These are phyloP conservation scores for Knoxdaviesia capensis DNA, from an alignment of 2,329 filamentous ascomycete species.

Conservation along the genomic window DNA sequence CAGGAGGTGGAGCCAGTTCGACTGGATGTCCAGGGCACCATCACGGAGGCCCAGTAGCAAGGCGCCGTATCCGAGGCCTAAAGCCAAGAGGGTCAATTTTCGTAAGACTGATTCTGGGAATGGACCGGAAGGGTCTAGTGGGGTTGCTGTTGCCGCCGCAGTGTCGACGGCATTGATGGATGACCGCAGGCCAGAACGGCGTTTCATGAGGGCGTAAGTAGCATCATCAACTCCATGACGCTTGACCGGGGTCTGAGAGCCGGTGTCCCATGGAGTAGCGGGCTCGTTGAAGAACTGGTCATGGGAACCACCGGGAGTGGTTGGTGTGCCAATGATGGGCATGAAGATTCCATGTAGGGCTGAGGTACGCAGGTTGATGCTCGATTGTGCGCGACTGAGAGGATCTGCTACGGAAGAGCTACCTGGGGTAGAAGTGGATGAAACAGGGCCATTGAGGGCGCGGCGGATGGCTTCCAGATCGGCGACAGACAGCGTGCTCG, in stretches of 20 bases:
- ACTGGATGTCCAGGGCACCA: conserved; percentile 33
- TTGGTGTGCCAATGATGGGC: conserved; percentile 23
- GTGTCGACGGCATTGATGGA: too few species aligned
- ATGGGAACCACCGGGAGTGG: conserved; percentile 17
- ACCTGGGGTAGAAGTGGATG: conserved; percentile 10
- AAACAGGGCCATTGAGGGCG: conserved; percentile 13
- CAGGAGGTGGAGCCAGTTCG: conserved; percentile 46
- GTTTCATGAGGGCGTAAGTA: conserved; percentile 22
- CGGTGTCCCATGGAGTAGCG: conserved; percentile 60
- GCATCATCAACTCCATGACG: conserved; percentile 21
- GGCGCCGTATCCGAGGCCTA: conserved; percentile 44
- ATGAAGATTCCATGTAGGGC: conserved; percentile 87
- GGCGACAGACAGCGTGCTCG: conserved; percentile 3
- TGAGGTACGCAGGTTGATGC: conserved; percentile 71
- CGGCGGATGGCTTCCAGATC: conserved; percentile 12
- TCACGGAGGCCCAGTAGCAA: conserved; percentile 66
- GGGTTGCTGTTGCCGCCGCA: too few species aligned
- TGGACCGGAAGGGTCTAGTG: too few species aligned
- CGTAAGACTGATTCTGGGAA: too few species aligned
- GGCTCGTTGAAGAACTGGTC: conserved; percentile 28
- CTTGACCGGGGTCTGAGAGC: conserved; percentile 45
- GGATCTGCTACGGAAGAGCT: conserved; percentile 10
- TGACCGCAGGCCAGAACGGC: conserved; percentile 13
- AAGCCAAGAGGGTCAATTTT: too few species aligned
- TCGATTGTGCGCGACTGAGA: conserved; percentile 52